Evolutionary conservation across 2,329 filamentous ascomycete species (phyloP).

Genomic region (Fusarium sp.): DNA sequence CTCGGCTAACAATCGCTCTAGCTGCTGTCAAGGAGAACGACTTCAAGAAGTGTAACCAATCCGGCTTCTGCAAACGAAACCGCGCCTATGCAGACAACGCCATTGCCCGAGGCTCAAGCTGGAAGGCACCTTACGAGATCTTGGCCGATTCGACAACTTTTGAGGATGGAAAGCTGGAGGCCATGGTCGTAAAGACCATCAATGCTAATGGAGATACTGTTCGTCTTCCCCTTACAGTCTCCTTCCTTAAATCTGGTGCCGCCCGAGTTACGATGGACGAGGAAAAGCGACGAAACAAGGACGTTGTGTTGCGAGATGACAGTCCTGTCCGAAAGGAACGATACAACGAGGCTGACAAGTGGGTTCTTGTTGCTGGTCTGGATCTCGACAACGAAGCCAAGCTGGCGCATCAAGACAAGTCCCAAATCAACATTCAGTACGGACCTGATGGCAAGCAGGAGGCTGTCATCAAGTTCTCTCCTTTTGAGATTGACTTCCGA

Average conservation of each 20-base stretch:
- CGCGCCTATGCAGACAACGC: constrained; percentile 87
- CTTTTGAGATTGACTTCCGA: constrained; percentile 88
- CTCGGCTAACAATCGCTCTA: constrained; percentile 54
- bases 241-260: constrained; percentile 90
- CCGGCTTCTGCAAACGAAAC: constrained; percentile 97
- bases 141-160: constrained; percentile 78
- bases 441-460: constrained; percentile 82
- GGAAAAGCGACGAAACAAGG: constrained; percentile 86
- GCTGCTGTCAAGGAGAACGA: constrained; percentile 93
- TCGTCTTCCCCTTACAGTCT: constrained; percentile 83
- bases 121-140: constrained; percentile 85
- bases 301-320: constrained; percentile 87
- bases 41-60: constrained; percentile 96
- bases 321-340: constrained; percentile 90
- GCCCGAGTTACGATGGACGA: constrained; percentile 92
- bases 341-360: constrained; percentile 91
- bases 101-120: constrained; percentile 71
- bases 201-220: constrained; percentile 73
- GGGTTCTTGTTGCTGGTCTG: constrained; percentile 86
- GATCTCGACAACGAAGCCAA: constrained; percentile 78
- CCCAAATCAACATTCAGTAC: constrained; percentile 81
- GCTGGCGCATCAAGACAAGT: constrained; percentile 72
- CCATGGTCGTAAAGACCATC: constrained; percentile 83
- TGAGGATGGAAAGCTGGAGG: constrained; percentile 83
- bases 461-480: constrained; percentile 84